These are phyloP conservation scores for Berkeleyomyces basicola DNA, from an alignment of 2,329 filamentous ascomycete species.

Conservation along the genomic window DNA sequence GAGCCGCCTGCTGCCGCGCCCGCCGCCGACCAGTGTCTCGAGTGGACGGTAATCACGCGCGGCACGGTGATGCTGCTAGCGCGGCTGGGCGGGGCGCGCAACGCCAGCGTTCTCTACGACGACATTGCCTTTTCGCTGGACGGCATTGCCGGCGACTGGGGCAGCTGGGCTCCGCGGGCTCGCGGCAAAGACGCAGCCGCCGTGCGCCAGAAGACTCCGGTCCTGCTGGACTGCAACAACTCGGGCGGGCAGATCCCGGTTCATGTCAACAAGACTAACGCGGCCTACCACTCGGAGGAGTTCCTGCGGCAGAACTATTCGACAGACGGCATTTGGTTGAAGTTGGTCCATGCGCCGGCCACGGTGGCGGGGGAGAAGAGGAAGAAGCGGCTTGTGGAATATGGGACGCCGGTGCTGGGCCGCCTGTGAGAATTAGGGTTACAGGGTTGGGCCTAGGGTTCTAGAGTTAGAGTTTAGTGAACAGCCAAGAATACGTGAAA, in stretches of 20 bases:
- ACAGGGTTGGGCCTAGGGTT: neutral
- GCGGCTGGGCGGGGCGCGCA: constrained; percentile 4
- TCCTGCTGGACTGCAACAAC: constrained; percentile 11
- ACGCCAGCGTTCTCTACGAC: constrained; percentile 12
- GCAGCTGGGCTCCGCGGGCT: constrained; percentile 7
- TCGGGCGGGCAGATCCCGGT: constrained; percentile 11
- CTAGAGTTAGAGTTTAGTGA: neutral
- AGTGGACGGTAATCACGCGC: constrained; percentile 13
- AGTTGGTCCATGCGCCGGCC: constrained; percentile 7
- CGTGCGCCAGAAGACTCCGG: neutral
- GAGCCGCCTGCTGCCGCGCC: neutral
- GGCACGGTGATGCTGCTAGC: constrained; percentile 11
- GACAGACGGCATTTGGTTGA: constrained; percentile 9
- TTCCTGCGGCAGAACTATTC: constrained; percentile 3
- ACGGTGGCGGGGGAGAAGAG: neutral
- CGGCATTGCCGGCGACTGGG: constrained; percentile 10
- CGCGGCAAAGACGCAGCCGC: neutral
- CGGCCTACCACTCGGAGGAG: constrained; percentile 7
- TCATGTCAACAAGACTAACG: constrained; percentile 8
- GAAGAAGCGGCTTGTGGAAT: neutral
- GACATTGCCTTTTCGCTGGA: constrained; percentile 13
- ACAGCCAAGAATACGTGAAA: neutral
- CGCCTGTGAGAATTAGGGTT: neutral
- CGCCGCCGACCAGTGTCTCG: constrained; percentile 8
- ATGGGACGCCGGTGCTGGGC: neutral